Base-by-base conservation (phyloP, 1,284 basidiomycete genomes). In the Ceratobasidium theobromae region DNA sequence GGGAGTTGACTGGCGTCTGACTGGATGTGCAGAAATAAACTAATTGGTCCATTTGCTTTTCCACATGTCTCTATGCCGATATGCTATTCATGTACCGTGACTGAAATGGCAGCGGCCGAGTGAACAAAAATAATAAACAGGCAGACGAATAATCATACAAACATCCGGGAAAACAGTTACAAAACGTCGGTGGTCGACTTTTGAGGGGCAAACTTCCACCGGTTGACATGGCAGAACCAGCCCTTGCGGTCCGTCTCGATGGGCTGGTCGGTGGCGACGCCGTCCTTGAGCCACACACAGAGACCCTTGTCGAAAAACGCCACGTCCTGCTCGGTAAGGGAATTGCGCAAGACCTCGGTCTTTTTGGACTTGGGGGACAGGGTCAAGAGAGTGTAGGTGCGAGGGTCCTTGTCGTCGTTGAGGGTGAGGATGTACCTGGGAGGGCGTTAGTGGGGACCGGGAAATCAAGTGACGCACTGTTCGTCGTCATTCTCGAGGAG, bases 401-500 rank as follows among this genome's bases (percentile, higher is more conserved):
- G 27, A 30, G n/a, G 21, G 3, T 53, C 27, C 4, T 30, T 16
- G n/a, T 53, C 27, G 6, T 11, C n/a, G 8, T 58, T 64, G 11
- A 53, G 40, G 4, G 49, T 48, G 25, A 62, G 49, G n/a, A 49
- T 64, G 25, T 64, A 62, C 23, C 57, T 67, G 43, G 16, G 41
- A 23, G 14, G 1, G 4, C 28, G 16, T 60, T 14, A 16, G 45
- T 67, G 28, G 38, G 18, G 33, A 27, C 6, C 3, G n/a, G 35
- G 3, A 2, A 1, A 54, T 21, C 6, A 6, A 35, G 21, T 5
- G 4, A 67, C 67, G 1, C 45, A 67, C 67, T 48, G 46, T 41
- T 67, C 67, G 35, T 67, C 67, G 16, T 54, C 58, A 46, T 67
- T 67, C 38, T 67, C 67, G 45, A 67, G 40, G 18, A 67, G 35